These are phyloP conservation scores for Astraeus odoratus DNA, from an alignment of 768 basidiomycete genomes.

Conservation along the genomic window DNA sequence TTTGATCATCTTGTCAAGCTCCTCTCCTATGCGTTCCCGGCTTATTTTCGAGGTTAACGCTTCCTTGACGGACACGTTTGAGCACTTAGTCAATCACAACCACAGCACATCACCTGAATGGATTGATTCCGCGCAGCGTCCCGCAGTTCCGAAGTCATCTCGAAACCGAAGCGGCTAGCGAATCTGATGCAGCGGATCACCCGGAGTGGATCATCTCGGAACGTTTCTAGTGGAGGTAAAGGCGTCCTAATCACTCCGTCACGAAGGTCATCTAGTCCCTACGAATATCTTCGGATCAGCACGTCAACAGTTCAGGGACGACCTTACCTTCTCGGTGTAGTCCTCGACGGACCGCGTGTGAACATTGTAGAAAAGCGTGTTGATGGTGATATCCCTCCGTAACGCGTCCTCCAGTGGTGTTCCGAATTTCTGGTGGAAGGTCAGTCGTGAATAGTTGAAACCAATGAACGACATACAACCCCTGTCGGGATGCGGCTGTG, in stretches of 20 bases:
- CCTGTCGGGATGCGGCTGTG: conserved; percentile 84
- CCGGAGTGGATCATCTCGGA: conserved; percentile 89
- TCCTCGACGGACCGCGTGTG: conserved; percentile 85
- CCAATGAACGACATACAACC: conserved; percentile 43
- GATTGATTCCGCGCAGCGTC: conserved; percentile 51
- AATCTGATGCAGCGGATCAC: conserved; percentile 90
- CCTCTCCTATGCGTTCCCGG: conserved; percentile 86
- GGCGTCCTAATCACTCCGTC: conserved; percentile 83
- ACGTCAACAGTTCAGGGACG: neutral
- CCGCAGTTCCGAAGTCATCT: conserved; percentile 60
- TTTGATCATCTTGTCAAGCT: conserved; percentile 91
- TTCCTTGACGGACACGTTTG: conserved; percentile 30
- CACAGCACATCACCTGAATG: conserved; percentile 47
- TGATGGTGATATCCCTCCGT: conserved; percentile 91
- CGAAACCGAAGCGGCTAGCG: conserved; percentile 84
- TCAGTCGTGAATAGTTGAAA: neutral
- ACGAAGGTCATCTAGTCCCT: conserved; percentile 84
- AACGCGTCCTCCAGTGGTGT: conserved; percentile 89
- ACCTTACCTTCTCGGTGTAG: conserved; percentile 62
- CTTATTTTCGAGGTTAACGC: conserved; percentile 76
- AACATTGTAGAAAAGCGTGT: conserved; percentile 93
- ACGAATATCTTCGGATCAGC: conserved; percentile 6
- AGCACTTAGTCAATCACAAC: neutral
- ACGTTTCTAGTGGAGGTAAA: conserved; percentile 78
- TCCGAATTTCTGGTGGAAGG: conserved; percentile 63